Evolutionary conservation across 805 yeast genomes (phyloP), one percentile per base, ranked within the genome.

Genomic region (Zygosaccharomyces bailii): DNA sequence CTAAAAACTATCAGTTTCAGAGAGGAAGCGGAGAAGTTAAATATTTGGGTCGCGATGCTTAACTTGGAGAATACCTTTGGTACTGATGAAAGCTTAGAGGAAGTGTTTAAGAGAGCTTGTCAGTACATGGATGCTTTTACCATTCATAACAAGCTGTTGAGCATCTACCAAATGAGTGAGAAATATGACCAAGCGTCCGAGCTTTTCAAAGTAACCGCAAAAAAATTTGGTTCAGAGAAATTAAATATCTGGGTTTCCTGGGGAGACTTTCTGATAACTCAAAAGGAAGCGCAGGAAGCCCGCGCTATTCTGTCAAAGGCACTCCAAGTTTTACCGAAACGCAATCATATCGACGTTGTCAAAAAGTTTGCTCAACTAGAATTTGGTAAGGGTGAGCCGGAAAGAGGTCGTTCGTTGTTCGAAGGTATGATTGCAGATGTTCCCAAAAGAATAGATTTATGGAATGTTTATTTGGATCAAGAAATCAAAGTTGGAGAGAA

Each of bases 1-100:
- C 75, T 93, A 61, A 86, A 86, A 70, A 83, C 93, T 4, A 95
- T 93, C 55, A 81, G 79, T 57, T 87, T 82, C 68, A 79, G 96
- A 59, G 96, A 90, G 59, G 98, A 93, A 66, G 83, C 80, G 56
- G 98, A 93, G 65, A 87, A 89, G 66, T 67, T 89, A 68, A 93
- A 93, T 61, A 84, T 93, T 37, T 95, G 98, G 98, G 86, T 91
- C 65, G 99, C 98, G 0, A 67, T 89, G 59, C 76, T 93, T 56
- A 93, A 93, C 68, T 76, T 95, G 75, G 99, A 93, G 68, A 88
- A 86, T 64, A 81, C 89, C 11, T 93, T 93, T 66, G 99, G 99
- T 45, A 76, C 85, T 17, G 82, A 80, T 6, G 97, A 88, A 50
- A 70, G 93, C 1, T 66, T 90, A 43, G 89, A 88, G 36, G 87